Conservation (phyloP, 2,329 filamentous ascomycete genomes). For the Torrubiella hemipterigena region DNA sequence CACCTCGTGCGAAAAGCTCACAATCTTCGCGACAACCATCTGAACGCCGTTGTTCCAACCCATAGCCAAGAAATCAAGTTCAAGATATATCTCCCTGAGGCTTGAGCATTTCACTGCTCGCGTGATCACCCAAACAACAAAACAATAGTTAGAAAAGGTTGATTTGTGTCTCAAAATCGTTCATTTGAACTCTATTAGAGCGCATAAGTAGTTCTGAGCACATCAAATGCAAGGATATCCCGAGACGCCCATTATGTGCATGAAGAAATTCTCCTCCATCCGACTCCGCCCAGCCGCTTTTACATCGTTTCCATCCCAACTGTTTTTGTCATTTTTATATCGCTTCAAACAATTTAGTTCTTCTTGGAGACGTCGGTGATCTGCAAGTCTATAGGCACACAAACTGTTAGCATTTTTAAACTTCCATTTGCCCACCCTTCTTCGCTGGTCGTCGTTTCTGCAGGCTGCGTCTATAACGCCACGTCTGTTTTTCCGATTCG, state of each 20-base stretch:
- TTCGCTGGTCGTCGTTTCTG: slow-evolving; percentile 8
- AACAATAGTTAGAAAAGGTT: too few relatives aligned
- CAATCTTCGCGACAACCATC: too few relatives aligned
- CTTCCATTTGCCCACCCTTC: not conserved
- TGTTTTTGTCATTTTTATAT: slow-evolving; percentile 8
- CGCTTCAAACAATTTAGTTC: slow-evolving; percentile 19
- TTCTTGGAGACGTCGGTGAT: slow-evolving; percentile 47
- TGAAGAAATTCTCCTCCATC: slow-evolving; percentile 19
- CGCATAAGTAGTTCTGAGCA: slow-evolving; percentile 24
- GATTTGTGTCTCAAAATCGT: slow-evolving; percentile 2
- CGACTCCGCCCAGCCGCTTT: slow-evolving; percentile 8
- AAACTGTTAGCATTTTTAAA: slow-evolving; percentile 3
- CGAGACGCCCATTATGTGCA: slow-evolving; percentile 41
- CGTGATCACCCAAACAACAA: too few relatives aligned
- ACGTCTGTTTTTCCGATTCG: too few relatives aligned
- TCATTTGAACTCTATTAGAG: slow-evolving; percentile 23
- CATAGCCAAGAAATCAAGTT: too few relatives aligned
- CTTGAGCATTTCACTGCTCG: too few relatives aligned
- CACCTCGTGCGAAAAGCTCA: too few relatives aligned
- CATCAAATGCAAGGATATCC: slow-evolving; percentile 40
- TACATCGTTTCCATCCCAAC: slow-evolving; percentile 7
- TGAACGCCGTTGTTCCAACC: too few relatives aligned
- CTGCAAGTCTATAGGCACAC: slow-evolving; percentile 27
- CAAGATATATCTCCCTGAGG: too few relatives aligned
- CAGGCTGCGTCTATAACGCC: too few relatives aligned